Base-by-base conservation (phyloP, 1,284 basidiomycete genomes). In the Ustilago tritici region DNA sequence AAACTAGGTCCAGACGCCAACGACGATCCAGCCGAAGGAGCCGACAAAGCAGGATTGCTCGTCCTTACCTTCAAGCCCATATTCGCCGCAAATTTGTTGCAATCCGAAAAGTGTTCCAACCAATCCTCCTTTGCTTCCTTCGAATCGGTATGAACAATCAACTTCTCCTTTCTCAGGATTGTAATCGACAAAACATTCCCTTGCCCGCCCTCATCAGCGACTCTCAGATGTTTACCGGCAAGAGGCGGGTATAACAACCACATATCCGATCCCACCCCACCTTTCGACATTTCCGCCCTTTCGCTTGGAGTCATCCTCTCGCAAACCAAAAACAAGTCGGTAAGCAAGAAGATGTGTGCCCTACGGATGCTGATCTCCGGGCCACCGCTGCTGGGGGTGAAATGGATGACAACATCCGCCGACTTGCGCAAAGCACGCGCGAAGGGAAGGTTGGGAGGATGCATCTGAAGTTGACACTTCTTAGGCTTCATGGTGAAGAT, bases 401-500 rank as follows among this genome's bases (percentile, higher is more conserved):
- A 92, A 70, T 90, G 90, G 69, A 98, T 90, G 53, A 90, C 87
- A 19, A 92, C 92, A 82, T 93, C 92, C 47, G 90, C 89, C 0
- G 93, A 92, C 28, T 92, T 89, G 57, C 93, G 91, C 73, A 98
- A 82, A 83, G 91, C 89, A 59, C 96, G 92, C n/a, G 89, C 89
- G 86, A 93, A 98, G 15, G 92, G 90, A 38, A 98, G 89, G 17
- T 88, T 88, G 2, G 94, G 91, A 1, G 95, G 93, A 46, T 90
- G 89, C 88, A 99, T 95, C 88, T 98, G 95, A 58, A 99, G 89
- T 76, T 92, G 93, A 78, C 97, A 95, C 88, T 76, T 78, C 90
- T 95, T 95, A 4, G 93, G 92, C 80, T 91, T 90, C 95, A 99
- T 96, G 1, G 94, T 93, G 86, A 99, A 99, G 54, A 99, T 92